These are phyloP conservation scores for Suillus subalutaceus DNA, from an alignment of 768 basidiomycete genomes.

Conservation along the genomic window DNA sequence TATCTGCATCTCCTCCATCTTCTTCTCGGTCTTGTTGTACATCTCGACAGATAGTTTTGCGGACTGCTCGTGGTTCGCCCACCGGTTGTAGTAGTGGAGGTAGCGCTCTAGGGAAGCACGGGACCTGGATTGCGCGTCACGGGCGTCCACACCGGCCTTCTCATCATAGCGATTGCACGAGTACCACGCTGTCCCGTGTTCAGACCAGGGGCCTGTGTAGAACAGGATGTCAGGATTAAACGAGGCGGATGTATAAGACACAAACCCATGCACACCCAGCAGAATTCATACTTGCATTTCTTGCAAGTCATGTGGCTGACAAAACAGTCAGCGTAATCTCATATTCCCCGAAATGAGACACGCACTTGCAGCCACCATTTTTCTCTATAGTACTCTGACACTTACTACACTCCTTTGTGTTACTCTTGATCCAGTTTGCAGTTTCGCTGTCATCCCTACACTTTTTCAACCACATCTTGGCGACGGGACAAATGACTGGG, in stretches of 20 bases:
- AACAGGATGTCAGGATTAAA: conserved; percentile 38
- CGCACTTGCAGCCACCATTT: conserved; percentile 99
- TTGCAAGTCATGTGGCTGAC: conserved; percentile 99
- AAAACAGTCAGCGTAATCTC: conserved; percentile 17
- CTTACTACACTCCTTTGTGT: conserved; percentile 96
- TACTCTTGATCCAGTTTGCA: conserved; percentile 99
- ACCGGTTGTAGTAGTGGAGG: conserved; percentile 98
- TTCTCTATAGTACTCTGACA: conserved; percentile 99
- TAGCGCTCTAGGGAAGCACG: conserved; percentile 94
- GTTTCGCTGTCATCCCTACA: conserved; percentile 98
- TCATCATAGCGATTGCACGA: conserved; percentile 98
- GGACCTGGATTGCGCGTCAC: conserved; percentile 89
- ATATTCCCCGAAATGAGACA: conserved; percentile 24
- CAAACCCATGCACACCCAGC: conserved; percentile 98
- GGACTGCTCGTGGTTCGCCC: conserved; percentile 99
- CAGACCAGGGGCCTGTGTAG: conserved; percentile 85
- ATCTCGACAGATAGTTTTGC: conserved; percentile 93
- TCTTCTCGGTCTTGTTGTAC: conserved; percentile 96
- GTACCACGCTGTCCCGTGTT: conserved; percentile 97
- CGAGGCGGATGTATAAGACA: conserved; percentile 16
- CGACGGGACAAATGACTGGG: conserved; percentile 86
- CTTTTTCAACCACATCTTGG: conserved; percentile 95
- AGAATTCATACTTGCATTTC: conserved; percentile 98
- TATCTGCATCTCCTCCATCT: conserved; percentile 99
- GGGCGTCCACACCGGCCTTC: conserved; percentile 82